phyloP scores from a whole-genome alignment of 495 filamentous ascomycete genomes.

The Penicillium tannophilum region DNA sequence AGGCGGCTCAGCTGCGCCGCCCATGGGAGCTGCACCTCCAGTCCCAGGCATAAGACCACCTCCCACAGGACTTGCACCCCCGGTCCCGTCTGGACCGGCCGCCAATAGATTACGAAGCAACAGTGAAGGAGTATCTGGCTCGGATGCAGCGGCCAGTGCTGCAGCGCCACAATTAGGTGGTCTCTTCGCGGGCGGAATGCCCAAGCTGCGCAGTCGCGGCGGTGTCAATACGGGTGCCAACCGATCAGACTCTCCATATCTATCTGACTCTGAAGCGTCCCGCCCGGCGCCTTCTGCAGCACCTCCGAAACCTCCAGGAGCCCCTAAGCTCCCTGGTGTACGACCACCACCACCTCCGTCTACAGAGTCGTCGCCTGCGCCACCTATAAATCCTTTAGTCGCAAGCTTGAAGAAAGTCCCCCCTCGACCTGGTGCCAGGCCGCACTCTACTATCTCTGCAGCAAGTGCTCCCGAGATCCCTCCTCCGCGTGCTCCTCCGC shows the following conservation, averaged over 20 bases:
- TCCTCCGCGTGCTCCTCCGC: conserved; percentile 18
- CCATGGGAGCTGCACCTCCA: conserved; percentile 75
- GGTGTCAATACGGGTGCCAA: conserved; percentile 89
- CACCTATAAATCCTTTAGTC: conserved; percentile 58
- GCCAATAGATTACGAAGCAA: conserved; percentile 75
- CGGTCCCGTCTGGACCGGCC: conserved; percentile 58
- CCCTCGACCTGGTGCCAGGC: conserved; percentile 39
- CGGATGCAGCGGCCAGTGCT: conserved; percentile 41
- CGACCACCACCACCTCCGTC: conserved; percentile 55
- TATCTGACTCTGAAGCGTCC: conserved; percentile 76
- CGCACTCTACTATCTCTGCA: conserved; percentile 50
- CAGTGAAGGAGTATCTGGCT: conserved; percentile 64
- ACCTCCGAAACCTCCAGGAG: conserved; percentile 60
- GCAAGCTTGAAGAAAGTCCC: conserved; percentile 63
- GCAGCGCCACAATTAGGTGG: conserved; percentile 79
- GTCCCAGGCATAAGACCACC: conserved; percentile 69
- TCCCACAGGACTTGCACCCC: conserved; percentile 73
- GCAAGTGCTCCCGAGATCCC: conserved; percentile 46
- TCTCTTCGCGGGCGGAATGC: conserved; percentile 92
- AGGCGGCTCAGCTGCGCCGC: conserved; percentile 57
- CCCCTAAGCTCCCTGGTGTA: conserved; percentile 63
- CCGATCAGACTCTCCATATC: conserved; percentile 69
- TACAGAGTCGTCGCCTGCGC: conserved; percentile 52
- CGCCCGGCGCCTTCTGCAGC: conserved; percentile 38
- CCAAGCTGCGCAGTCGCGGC: conserved; percentile 86